phyloP scores from a whole-genome alignment of 2,329 filamentous ascomycete species.

The Phoma sp. region DNA sequence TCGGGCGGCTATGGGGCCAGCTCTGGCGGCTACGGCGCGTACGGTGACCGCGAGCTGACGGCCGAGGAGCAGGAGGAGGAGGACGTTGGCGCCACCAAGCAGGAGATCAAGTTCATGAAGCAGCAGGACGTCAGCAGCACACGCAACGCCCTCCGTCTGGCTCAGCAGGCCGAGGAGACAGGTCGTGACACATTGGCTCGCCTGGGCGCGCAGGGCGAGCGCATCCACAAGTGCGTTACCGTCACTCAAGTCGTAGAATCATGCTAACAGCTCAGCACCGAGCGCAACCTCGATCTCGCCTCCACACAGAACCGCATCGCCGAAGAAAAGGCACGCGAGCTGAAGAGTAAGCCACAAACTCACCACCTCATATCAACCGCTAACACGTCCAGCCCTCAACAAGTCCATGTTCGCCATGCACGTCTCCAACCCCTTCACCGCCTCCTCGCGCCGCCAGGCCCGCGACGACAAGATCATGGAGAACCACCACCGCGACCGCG shows the following conservation, averaged over 20 bases:
- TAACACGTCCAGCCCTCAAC: constrained; percentile 64
- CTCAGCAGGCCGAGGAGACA: constrained; percentile 73
- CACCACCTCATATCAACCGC: background rate
- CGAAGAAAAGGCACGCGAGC: constrained; percentile 80
- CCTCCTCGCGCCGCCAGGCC: constrained; percentile 57
- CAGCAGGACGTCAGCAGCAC: constrained; percentile 74
- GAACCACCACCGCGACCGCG: constrained; percentile 66
- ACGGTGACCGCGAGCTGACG: constrained; percentile 78
- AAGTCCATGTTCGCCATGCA: constrained; percentile 90
- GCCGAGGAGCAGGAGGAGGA: constrained; percentile 79
- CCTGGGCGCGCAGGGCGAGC: constrained; percentile 46
- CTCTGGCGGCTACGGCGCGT: constrained; percentile 54
- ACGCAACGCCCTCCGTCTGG: constrained; percentile 68
- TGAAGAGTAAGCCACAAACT: constrained; percentile 64
- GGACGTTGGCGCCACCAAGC: constrained; percentile 74
- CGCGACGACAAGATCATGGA: constrained; percentile 70
- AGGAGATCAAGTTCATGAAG: constrained; percentile 78
- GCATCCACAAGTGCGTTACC: constrained; percentile 43
- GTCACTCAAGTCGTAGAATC: no score
- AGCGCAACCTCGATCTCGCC: constrained; percentile 82
- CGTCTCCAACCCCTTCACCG: constrained; percentile 69
- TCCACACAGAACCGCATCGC: constrained; percentile 79
- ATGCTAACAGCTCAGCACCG: constrained; percentile 54
- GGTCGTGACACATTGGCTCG: constrained; percentile 58
- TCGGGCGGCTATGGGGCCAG: constrained; percentile 30